Evolutionary conservation across 495 filamentous ascomycete genomes (phyloP).

Genomic region (Cairneyella variabilis): DNA sequence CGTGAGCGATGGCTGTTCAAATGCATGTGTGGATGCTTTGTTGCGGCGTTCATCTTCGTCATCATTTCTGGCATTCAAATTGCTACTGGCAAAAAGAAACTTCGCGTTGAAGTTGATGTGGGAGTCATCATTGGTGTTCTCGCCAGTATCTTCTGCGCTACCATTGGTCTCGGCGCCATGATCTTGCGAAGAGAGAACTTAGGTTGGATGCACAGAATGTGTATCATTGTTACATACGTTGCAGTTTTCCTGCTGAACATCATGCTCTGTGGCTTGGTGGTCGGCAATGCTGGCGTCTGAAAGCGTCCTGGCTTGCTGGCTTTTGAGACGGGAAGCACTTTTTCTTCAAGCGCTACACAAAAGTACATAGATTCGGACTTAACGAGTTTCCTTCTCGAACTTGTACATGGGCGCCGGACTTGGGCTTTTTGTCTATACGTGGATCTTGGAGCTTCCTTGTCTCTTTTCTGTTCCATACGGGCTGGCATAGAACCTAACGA

Average conservation of each 20-base stretch:
- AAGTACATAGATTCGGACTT: no score
- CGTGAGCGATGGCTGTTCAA: conserved; percentile 44
- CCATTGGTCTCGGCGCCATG: conserved; percentile 47
- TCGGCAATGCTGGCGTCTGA: conserved; percentile 28
- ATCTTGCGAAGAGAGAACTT: conserved; percentile 38
- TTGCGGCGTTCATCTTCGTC: conserved; percentile 47
- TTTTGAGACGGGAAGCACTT: background rate
- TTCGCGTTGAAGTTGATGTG: conserved; percentile 53
- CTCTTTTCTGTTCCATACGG: no score
- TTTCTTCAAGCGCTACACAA: no score
- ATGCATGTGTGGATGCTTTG: conserved; percentile 40
- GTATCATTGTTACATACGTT: conserved; percentile 42
- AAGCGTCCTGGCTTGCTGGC: background rate
- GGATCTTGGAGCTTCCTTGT: no score
- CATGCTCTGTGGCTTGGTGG: conserved; percentile 44
- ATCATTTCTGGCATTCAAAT: conserved; percentile 49
- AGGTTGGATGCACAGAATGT: conserved; percentile 35
- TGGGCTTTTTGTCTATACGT: no score
- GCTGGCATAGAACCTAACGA: no score
- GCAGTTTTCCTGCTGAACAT: conserved; percentile 46
- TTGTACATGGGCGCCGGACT: no score
- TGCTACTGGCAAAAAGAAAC: conserved; percentile 47
- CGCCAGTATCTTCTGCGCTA: conserved; percentile 49
- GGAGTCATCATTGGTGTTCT: conserved; percentile 58
- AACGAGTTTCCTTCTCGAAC: no score